Evolutionary conservation across 345 rosid species (phyloP).

Genomic region (Aquilaria malaccensis): DNA sequence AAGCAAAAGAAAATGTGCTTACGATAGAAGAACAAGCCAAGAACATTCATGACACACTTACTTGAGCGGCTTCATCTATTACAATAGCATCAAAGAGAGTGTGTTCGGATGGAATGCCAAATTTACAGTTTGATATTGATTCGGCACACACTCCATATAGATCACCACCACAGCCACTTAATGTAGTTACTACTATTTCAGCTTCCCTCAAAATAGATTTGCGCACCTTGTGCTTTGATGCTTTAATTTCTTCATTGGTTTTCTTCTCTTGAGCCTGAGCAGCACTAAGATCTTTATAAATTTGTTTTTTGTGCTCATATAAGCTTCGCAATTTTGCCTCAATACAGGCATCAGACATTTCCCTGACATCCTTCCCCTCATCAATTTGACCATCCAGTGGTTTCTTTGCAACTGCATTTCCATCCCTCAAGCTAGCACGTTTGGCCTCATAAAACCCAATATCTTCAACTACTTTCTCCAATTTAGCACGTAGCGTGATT

Average conservation of each 20-base stretch:
- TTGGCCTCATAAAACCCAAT: conserved; percentile 79
- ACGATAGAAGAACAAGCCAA: conserved; percentile 8
- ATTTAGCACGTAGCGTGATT: conserved; percentile 49
- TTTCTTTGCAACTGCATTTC: conserved; percentile 37
- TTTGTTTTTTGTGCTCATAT: conserved; percentile 78
- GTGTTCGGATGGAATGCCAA: conserved; percentile 67
- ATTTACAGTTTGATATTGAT: conserved; percentile 58
- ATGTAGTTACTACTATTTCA: conserved; percentile 83
- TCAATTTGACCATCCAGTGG: conserved; percentile 36
- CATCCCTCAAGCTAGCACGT: conserved; percentile 73
- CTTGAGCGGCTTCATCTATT: conserved; percentile 99
- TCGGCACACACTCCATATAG: conserved; percentile 88
- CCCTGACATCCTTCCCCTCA: conserved; percentile 39
- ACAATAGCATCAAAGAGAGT: conserved; percentile 87
- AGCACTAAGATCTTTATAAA: conserved; percentile 73
- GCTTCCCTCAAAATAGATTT: conserved; percentile 85
- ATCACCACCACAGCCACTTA: conserved; percentile 99
- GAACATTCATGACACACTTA: conserved; percentile 23
- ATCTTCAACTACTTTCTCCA: conserved; percentile 72
- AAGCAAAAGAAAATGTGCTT: conserved; percentile 3
- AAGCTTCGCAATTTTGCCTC: conserved; percentile 57
- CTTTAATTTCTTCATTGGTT: conserved; percentile 58
- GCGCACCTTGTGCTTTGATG: conserved; percentile 66
- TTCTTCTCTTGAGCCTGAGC: conserved; percentile 81
- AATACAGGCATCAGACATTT: conserved; percentile 60